These are phyloP conservation scores for Metschnikowia kunwiensis DNA, from an alignment of 805 yeast genomes.

Conservation along the genomic window DNA sequence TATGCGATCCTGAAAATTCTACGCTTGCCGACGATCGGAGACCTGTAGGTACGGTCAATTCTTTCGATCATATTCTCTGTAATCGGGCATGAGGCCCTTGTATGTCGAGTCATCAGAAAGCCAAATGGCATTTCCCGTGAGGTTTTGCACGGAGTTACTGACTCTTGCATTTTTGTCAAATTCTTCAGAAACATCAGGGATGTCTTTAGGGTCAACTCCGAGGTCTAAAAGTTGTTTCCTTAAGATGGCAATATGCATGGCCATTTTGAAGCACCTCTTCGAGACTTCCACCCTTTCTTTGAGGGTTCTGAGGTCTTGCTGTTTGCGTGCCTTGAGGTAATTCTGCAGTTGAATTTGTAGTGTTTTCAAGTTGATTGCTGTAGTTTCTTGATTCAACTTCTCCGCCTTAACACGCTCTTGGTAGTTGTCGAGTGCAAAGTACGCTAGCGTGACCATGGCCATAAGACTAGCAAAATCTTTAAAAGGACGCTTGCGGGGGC, in stretches of 20 bases:
- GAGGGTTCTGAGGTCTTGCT: slow-evolving; percentile 49
- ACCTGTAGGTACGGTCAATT: not conserved
- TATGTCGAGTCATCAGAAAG: slow-evolving; percentile 49
- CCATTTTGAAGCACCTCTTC: slow-evolving; percentile 55
- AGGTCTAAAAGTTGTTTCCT: slow-evolving; percentile 57
- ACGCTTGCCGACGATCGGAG: too few relatives aligned
- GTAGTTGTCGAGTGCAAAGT: slow-evolving; percentile 53
- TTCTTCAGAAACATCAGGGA: slow-evolving; percentile 51
- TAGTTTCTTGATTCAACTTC: slow-evolving; percentile 32
- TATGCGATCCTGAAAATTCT: too few relatives aligned
- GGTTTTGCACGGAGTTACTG: slow-evolving; percentile 53
- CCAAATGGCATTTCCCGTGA: slow-evolving; percentile 58
- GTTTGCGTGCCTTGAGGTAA: slow-evolving; percentile 48
- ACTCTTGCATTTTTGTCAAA: slow-evolving; percentile 58
- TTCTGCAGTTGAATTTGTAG: slow-evolving; percentile 46
- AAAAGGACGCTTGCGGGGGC: slow-evolving; percentile 6
- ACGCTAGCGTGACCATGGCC: slow-evolving; percentile 43
- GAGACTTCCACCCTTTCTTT: slow-evolving; percentile 49
- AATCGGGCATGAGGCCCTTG: slow-evolving; percentile 54
- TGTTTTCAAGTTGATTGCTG: slow-evolving; percentile 36
- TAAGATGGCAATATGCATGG: slow-evolving; percentile 62
- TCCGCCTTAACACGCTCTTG: slow-evolving; percentile 37
- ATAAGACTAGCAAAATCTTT: slow-evolving; percentile 41
- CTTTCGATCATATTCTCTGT: slow-evolving; percentile 55
- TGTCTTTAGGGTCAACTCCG: slow-evolving; percentile 55